Conservation (phyloP, 2,329 filamentous ascomycete species). For the Verticillium nubilum region DNA sequence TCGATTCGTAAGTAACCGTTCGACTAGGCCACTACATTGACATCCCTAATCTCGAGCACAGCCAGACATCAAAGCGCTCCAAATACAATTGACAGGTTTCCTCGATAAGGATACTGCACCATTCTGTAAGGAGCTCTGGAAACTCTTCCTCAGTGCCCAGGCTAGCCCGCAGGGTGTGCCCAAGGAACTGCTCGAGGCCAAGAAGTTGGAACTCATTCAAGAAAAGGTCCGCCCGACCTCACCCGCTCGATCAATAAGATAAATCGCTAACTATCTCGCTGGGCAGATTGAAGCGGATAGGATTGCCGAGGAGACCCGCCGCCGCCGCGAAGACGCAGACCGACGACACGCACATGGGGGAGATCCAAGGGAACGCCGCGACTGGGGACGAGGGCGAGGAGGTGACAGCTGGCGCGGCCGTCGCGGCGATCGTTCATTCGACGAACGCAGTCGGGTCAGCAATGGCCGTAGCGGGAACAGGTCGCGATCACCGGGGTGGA, state of each 20-base stretch:
- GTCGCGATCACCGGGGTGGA: conserved; percentile 42
- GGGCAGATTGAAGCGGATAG: conserved; percentile 73
- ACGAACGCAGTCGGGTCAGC: not conserved
- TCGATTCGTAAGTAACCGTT: conserved; percentile 60
- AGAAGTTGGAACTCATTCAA: conserved; percentile 90
- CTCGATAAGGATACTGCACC: conserved; percentile 83
- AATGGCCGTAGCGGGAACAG: conserved; percentile 31
- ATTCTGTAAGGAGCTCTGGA: conserved; percentile 95
- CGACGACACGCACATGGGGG: conserved; percentile 67
- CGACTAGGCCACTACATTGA: conserved; percentile 8
- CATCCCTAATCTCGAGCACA: conserved; percentile 30
- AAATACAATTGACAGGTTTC: conserved; percentile 92
- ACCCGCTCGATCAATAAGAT: conserved; percentile 1
- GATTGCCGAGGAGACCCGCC: conserved; percentile 68
- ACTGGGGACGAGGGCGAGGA: conserved; percentile 44
- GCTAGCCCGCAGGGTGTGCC: conserved; percentile 84
- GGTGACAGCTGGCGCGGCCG: conserved; percentile 50
- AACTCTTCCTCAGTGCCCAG: conserved; percentile 84
- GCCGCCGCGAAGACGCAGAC: conserved; percentile 65
- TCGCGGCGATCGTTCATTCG: conserved; percentile 33
- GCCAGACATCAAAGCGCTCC: conserved; percentile 93
- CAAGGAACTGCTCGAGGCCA: conserved; percentile 89
- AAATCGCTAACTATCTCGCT: not conserved
- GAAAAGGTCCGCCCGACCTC: conserved; percentile 64
- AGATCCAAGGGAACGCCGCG: conserved; percentile 57